phyloP scores from a whole-genome alignment of 169 alveolate species.

The Plasmodium relictum region DNA sequence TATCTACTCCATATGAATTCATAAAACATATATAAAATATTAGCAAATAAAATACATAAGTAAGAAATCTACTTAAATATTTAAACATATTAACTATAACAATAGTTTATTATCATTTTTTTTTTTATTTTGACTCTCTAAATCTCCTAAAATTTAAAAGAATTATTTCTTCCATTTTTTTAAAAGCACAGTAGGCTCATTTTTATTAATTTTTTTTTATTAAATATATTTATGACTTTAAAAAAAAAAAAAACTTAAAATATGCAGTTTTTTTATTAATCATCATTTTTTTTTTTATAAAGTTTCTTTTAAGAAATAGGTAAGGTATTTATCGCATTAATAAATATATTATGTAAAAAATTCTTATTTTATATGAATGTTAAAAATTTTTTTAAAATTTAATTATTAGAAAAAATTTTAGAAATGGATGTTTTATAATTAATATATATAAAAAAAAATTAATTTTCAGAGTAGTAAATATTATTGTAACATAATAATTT shows the following conservation, averaged over 20 bases:
- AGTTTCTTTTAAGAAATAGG: no score
- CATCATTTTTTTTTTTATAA: no score
- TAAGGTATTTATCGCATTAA: no score
- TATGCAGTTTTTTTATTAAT: no score
- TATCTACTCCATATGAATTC: slow-evolving; percentile 8
- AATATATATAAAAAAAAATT: no score
- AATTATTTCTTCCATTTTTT: slow-evolving; percentile 1
- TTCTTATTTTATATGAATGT: no score
- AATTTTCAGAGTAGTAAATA: no score
- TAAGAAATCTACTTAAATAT: slow-evolving; percentile 18
- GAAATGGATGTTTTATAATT: no score
- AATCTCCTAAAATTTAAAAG: not conserved
- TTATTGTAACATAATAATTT: no score
- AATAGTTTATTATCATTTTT: slow-evolving; percentile 12
- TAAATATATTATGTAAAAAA: no score
- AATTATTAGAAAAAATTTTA: no score
- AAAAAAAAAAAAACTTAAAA: not conserved
- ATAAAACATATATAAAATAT: slow-evolving; percentile 15
- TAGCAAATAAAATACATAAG: slow-evolving; percentile 40
- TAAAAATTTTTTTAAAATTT: no score
- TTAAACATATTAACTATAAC: slow-evolving; percentile 56
- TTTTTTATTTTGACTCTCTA: slow-evolving; percentile 3
- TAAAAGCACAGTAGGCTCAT: not conserved
- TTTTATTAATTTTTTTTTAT: not conserved
- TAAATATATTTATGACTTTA: not conserved